Conservation (phyloP, 345 rosid species). For the Triadica sebifera region DNA sequence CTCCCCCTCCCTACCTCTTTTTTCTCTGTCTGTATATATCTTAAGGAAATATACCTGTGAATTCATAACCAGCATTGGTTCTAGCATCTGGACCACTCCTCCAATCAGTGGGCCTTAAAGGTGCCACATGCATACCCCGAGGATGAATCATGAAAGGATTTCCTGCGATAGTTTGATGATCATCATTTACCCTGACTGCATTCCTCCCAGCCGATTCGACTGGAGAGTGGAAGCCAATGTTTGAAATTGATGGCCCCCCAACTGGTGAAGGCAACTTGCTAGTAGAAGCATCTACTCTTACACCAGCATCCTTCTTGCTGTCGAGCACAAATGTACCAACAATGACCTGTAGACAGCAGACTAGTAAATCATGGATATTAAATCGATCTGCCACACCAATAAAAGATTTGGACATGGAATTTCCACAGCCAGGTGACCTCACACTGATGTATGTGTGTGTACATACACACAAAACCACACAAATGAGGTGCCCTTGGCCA, state of each 20-base stretch:
- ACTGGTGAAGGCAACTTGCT: slow-evolving; percentile 54
- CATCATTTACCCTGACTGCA: slow-evolving; percentile 41
- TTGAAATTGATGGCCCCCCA: slow-evolving; percentile 42
- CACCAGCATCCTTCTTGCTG: slow-evolving; percentile 40
- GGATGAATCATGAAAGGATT: slow-evolving; percentile 55
- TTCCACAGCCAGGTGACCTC: background rate
- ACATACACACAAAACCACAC: background rate
- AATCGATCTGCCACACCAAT: background rate
- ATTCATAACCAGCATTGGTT: slow-evolving; percentile 40
- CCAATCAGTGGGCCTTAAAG: slow-evolving; percentile 52
- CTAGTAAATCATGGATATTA: slow-evolving; percentile 5
- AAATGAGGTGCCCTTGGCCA: background rate
- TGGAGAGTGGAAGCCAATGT: slow-evolving; percentile 43
- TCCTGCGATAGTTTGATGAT: slow-evolving; percentile 43
- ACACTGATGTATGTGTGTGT: background rate
- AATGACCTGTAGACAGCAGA: slow-evolving; percentile 46
- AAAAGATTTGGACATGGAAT: background rate
- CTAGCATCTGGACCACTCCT: slow-evolving; percentile 39
- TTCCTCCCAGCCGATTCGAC: slow-evolving; percentile 51
- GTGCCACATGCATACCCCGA: slow-evolving; percentile 42
- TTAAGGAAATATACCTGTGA: slow-evolving; percentile 41
- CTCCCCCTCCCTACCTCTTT: background rate
- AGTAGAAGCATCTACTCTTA: slow-evolving; percentile 49
- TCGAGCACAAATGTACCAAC: slow-evolving; percentile 64
- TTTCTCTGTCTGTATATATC: slow-evolving; percentile 4